Percentiles rank a stretch among this genome's conserved stretches.
Evolutionary conservation across 2,329 filamentous ascomycete genomes (phyloP).

Genomic region (Monosporascus sp.): DNA sequence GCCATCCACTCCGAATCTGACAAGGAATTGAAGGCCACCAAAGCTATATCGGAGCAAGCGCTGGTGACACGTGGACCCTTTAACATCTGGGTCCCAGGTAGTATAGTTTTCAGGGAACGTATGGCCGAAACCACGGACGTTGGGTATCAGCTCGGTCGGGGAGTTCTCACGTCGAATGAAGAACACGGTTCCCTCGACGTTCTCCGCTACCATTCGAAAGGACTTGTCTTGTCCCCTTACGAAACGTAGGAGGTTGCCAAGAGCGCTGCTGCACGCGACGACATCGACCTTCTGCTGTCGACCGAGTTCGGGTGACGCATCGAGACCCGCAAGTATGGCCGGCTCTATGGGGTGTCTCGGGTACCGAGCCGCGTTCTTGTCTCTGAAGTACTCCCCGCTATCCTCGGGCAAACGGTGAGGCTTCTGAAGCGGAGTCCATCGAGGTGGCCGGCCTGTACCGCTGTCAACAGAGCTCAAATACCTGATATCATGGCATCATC

Average conservation of each 20-base stretch:
- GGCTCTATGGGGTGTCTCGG: conserved; percentile 47
- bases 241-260: conserved; percentile 58
- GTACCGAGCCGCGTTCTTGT: conserved; percentile 47
- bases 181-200: conserved; percentile 53
- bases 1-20: conserved; percentile 56
- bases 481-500: background rate
- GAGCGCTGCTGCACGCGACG: conserved; percentile 54
- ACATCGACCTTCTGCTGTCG: conserved; percentile 40
- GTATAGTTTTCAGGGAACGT: conserved; percentile 64
- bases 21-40: conserved; percentile 42
- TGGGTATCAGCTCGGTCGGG: conserved; percentile 49
- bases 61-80: conserved; percentile 56
- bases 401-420: conserved; percentile 37
- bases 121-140: conserved; percentile 58
- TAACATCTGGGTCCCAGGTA: conserved; percentile 51
- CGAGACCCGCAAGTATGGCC: conserved; percentile 34
- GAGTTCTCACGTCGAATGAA: conserved; percentile 58
- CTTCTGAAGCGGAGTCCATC: conserved; percentile 39
- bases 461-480: background rate
- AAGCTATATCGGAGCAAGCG: conserved; percentile 55
- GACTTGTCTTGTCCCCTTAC: conserved; percentile 35
- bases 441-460: conserved; percentile 40
- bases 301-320: conserved; percentile 4
- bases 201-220: conserved; percentile 56
- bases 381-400: conserved; percentile 44